A percentile compares a stretch with the other conserved stretches of the same genome.
Conservation (phyloP, 371 early-diverging fungal species). For the Apophysomyces ossiformis region DNA sequence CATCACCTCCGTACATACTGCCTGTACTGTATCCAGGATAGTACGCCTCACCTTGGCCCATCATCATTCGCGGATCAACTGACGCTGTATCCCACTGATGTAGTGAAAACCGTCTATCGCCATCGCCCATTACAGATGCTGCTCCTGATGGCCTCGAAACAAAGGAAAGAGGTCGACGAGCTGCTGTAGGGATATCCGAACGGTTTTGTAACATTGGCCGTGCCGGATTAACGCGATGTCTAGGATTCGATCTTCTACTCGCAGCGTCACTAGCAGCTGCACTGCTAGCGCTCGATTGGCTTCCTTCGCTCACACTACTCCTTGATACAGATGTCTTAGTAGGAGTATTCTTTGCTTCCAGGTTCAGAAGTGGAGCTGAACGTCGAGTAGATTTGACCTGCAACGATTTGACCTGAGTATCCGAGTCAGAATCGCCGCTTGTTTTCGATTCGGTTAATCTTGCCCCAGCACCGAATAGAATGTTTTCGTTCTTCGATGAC, state of each 20-base stretch:
- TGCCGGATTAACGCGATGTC: neutral
- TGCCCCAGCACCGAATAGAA: neutral
- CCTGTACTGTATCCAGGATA: neutral
- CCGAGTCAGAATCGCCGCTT: neutral
- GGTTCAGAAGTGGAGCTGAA: neutral
- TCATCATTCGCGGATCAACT: constrained; percentile 1
- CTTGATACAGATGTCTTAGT: neutral
- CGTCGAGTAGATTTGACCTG: neutral
- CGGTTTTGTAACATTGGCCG: neutral
- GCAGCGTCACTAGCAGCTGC: neutral
- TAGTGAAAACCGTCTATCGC: neutral
- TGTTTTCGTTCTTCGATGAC: neutral
- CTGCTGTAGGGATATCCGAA: neutral
- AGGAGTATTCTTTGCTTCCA: neutral
- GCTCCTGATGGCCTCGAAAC: neutral
- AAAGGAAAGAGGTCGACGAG: neutral
- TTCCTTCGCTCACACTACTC: neutral
- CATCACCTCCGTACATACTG: constrained; percentile 22
- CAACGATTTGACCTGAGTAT: neutral
- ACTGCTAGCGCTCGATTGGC: neutral
- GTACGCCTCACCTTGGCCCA: neutral
- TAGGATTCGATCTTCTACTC: neutral
- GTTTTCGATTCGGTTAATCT: neutral
- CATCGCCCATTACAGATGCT: neutral
- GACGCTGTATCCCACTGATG: neutral